Evolutionary conservation across 345 rosid genomes (phyloP), one percentile per base, ranked within the genome.

Genomic region (Citrus glauca): DNA sequence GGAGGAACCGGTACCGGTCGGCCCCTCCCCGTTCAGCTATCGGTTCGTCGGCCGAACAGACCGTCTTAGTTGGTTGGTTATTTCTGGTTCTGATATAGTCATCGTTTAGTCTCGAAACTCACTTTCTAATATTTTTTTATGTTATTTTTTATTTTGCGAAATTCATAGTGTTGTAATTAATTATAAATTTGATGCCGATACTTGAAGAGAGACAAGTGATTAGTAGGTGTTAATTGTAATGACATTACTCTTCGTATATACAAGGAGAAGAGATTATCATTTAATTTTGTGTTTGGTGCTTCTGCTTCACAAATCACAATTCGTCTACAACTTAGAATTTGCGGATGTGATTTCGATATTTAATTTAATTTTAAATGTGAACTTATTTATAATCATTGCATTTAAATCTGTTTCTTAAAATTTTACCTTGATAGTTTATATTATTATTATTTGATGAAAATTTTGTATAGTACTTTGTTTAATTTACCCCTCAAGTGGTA

Each of bases 1-100:
- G 99, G 98, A 0, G 99, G 99, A 33, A 79, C 94, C 1, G 98
- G 99, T 48, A 90, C 95, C 1, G 99, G 99, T 17, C 89, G 95
- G 70, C 97, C 98, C 20, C 10, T 95, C 16, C 97, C 98, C 37
- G 90, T 91, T 84, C 96, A 91, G 76, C 61, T 95, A 40, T 78
- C 92, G 71, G 87, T 90, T 62, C 91, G 85, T 38, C 86, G 83
- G 45, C 88, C 91, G 42, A 86, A 82, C 69, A 86, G 91, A 27
- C 80, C 85, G 65, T 82, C 80, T 17, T 90, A 85, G 37, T 68
- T 32, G 56, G 35, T 68, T 22, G 16, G 27, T 55, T 69, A 3
- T 25, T 72, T 48, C 81, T 82, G 73, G 66, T 64, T 25, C 78
- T 40, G n/a, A 6, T 65, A 7, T 66, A 38, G 30, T 60, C 68